Evolutionary conservation across 2,329 filamentous ascomycete genomes (phyloP).

Genomic region (Ascochyta pisi): DNA sequence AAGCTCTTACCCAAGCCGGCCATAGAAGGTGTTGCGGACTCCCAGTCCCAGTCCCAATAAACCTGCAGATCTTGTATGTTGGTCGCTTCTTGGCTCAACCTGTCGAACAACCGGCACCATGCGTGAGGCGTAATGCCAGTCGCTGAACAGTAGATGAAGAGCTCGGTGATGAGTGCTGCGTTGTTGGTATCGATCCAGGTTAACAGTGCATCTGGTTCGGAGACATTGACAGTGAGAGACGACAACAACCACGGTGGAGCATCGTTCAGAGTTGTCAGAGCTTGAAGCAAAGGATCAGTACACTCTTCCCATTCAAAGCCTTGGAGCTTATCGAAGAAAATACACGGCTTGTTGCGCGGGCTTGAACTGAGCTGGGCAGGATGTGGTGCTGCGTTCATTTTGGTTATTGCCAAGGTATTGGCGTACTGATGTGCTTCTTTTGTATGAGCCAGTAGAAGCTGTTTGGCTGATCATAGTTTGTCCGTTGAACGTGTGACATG

Average conservation of each 20-base stretch:
- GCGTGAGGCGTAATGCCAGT: background rate
- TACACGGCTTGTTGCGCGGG: background rate
- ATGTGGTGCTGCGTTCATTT: too few relatives aligned
- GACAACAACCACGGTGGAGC: background rate
- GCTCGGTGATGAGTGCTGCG: background rate
- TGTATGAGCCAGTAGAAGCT: too few relatives aligned
- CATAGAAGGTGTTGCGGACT: background rate
- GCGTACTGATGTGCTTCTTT: too few relatives aligned
- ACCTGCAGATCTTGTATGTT: background rate
- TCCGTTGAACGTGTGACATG: too few relatives aligned
- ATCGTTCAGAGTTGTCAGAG: background rate
- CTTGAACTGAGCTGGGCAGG: too few relatives aligned
- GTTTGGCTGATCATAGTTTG: too few relatives aligned
- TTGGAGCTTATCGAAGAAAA: background rate
- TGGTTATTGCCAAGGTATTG: too few relatives aligned
- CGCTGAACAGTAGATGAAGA: background rate
- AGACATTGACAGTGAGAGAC: background rate
- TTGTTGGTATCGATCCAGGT: background rate
- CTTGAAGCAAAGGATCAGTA: background rate
- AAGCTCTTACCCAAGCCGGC: background rate
- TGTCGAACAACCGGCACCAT: background rate
- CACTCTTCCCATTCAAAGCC: background rate
- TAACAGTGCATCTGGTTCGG: background rate
- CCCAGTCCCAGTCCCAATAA: background rate
- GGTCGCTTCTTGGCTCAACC: background rate